phyloP scores from a whole-genome alignment of 257 asterid genomes.

The Echites panduratus region DNA sequence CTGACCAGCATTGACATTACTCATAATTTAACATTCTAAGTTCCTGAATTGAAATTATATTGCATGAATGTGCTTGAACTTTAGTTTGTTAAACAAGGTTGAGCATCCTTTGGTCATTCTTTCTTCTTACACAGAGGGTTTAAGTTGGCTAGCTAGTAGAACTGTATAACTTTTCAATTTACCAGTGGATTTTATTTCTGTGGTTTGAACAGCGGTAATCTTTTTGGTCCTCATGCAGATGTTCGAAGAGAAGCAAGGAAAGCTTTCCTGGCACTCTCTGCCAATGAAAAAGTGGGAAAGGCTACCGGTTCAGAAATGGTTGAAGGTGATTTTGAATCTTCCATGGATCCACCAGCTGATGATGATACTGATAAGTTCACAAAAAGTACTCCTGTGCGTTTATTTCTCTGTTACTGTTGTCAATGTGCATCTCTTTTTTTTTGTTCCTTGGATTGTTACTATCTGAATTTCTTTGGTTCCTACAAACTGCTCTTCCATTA shows the following conservation, averaged over 20 bases:
- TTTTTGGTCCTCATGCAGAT: constrained; percentile 42
- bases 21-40: neutral
- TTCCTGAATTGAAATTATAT: neutral
- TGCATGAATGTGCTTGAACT: neutral
- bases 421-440: neutral
- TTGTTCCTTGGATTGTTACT: neutral
- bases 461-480: neutral
- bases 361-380: constrained; percentile 38
- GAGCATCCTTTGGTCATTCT: neutral
- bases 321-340: constrained; percentile 39
- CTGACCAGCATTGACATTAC: neutral
- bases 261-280: constrained; percentile 67
- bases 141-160: neutral
- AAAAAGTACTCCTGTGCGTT: constrained; percentile 66
- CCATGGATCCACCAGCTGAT: constrained; percentile 33
- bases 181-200: neutral
- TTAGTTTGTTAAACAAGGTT: neutral
- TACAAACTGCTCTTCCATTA: neutral
- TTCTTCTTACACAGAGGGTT: neutral
- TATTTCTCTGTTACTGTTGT: constrained; percentile 4
- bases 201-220: neutral
- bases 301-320: constrained; percentile 28
- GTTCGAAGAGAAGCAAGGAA: constrained; percentile 76
- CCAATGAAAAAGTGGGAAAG: constrained; percentile 27
- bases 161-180: neutral